A percentile compares a stretch with the other conserved stretches of the same genome.
phyloP scores from a whole-genome alignment of 192 early-diverging fungal species.

The Backusella sp. region DNA sequence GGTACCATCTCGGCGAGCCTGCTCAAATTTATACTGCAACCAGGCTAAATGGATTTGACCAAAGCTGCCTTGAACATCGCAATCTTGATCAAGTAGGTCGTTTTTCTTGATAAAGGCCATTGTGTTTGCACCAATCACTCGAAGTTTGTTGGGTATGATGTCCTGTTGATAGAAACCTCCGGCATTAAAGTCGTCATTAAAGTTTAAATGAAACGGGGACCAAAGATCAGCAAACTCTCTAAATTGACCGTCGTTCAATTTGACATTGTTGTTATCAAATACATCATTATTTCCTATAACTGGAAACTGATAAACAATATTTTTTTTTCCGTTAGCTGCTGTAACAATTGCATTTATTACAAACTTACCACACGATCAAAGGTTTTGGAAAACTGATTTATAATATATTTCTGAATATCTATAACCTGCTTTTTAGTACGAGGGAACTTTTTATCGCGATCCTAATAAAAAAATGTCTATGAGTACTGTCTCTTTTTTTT shows the following conservation, averaged over 20 bases:
- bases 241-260: background rate
- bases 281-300: conserved; percentile 41
- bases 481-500: conserved; percentile 2
- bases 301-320: conserved; percentile 28
- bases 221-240: conserved; percentile 25
- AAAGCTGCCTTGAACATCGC: conserved; percentile 14
- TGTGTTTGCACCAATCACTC: conserved; percentile 29
- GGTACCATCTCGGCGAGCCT: background rate
- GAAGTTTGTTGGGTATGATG: conserved; percentile 18
- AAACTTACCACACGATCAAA: conserved; percentile 21
- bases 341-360: background rate
- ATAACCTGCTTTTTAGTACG: conserved; percentile 22
- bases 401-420: conserved; percentile 17
- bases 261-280: conserved; percentile 22
- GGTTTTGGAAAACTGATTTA: conserved; percentile 19
- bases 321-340: background rate
- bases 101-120: conserved; percentile 40
- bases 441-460: conserved; percentile 15
- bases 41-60: conserved; percentile 32
- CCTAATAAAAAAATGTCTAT: conserved; percentile 4
- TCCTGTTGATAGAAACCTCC: conserved; percentile 43
- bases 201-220: conserved; percentile 33
- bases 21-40: conserved; percentile 17
- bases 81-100: conserved; percentile 18
- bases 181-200: conserved; percentile 12